phyloP scores from a whole-genome alignment of 352 stramenopile genomes.

The Pythium volutum region DNA sequence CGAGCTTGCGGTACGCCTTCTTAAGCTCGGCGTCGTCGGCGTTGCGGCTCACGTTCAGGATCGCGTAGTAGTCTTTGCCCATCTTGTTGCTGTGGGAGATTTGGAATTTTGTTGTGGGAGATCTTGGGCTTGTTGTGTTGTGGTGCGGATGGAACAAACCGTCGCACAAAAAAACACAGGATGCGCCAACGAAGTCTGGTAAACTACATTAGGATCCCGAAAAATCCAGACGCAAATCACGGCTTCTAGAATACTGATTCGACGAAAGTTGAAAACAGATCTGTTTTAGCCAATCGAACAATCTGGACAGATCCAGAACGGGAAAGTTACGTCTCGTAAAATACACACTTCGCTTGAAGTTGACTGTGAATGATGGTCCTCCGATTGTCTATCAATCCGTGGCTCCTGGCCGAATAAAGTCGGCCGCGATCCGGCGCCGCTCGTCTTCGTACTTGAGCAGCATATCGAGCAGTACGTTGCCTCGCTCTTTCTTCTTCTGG shows the following conservation, averaged over 20 bases:
- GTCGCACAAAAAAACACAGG: constrained; percentile 7
- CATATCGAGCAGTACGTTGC: constrained; percentile 62
- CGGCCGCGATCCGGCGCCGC: constrained; percentile 11
- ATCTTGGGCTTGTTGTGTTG: constrained; percentile 5
- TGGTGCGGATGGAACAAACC: not conserved
- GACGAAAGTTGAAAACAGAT: not conserved
- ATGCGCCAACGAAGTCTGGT: not conserved
- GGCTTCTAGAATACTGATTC: constrained; percentile 4
- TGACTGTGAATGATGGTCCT: constrained; percentile 21
- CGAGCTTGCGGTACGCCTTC: constrained; percentile 86
- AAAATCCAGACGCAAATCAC: constrained; percentile 23
- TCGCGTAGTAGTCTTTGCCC: constrained; percentile 87
- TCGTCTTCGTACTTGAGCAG: constrained; percentile 38
- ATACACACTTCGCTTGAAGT: constrained; percentile 24
- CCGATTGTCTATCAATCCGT: not conserved
- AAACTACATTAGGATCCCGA: constrained; percentile 1
- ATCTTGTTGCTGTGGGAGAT: constrained; percentile 30
- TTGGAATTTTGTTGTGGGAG: constrained; percentile 7
- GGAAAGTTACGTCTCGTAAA: constrained; percentile 5
- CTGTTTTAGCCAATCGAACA: constrained; percentile 17
- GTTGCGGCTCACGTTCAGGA: constrained; percentile 61
- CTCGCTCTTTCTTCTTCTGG: constrained; percentile 28
- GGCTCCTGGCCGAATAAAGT: constrained; percentile 2
- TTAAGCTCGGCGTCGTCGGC: constrained; percentile 81
- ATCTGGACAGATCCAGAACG: constrained; percentile 17